phyloP scores from a whole-genome alignment of 2,329 filamentous ascomycete species.

The Podosphaera fusca region DNA sequence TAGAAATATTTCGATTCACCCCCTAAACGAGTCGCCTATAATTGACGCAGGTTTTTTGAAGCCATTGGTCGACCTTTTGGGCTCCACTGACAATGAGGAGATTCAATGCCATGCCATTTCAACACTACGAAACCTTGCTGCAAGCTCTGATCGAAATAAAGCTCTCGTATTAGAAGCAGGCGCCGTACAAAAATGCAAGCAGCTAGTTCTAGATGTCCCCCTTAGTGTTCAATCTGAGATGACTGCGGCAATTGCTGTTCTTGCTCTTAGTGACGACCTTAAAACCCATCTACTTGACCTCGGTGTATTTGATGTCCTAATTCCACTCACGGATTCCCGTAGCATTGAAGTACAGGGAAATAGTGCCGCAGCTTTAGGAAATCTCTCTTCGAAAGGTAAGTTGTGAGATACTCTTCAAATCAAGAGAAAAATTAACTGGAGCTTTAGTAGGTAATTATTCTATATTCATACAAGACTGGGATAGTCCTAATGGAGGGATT shows the following conservation, averaged over 20 bases:
- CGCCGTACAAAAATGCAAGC: conserved; percentile 95
- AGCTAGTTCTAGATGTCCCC: conserved; percentile 78
- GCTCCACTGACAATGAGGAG: conserved; percentile 92
- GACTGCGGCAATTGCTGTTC: conserved; percentile 95
- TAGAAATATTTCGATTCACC: conserved; percentile 96
- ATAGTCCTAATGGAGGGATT: conserved; percentile 75
- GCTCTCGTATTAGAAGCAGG: conserved; percentile 90
- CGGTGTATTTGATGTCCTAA: conserved; percentile 88
- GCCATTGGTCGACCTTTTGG: conserved; percentile 77
- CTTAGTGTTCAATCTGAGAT: conserved; percentile 94
- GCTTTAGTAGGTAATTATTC: conserved; percentile 74
- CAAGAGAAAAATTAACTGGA: conserved; percentile 12
- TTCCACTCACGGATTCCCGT: conserved; percentile 79
- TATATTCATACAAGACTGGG: conserved; percentile 89
- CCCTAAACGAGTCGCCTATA: conserved; percentile 90
- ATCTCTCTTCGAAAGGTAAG: conserved; percentile 87
- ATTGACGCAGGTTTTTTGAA: conserved; percentile 94
- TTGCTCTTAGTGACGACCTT: conserved; percentile 85
- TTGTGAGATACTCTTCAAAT: background rate
- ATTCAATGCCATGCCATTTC: conserved; percentile 98
- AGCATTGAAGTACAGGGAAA: conserved; percentile 98
- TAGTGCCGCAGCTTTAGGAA: conserved; percentile 84
- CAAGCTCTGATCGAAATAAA: conserved; percentile 94
- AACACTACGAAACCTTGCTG: conserved; percentile 80
- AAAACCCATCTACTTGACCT: conserved; percentile 78